Percentiles rank a stretch among this genome's conserved stretches.
These are phyloP conservation scores for Epithele typhae DNA, from an alignment of 768 basidiomycete genomes.

Conservation along the genomic window DNA sequence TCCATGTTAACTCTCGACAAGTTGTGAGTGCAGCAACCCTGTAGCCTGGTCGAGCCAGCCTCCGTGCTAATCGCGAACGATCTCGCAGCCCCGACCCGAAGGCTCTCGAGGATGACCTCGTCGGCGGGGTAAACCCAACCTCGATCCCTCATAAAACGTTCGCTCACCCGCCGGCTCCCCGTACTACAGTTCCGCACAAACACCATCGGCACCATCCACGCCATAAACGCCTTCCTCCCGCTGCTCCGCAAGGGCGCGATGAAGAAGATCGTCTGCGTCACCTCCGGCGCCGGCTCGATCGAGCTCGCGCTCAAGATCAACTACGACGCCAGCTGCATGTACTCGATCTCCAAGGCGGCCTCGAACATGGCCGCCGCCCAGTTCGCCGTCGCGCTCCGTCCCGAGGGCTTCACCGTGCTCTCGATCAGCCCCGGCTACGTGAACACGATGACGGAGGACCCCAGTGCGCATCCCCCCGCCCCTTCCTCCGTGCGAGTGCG, in stretches of 20 bases:
- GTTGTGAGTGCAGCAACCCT: too few species aligned
- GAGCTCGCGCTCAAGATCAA: constrained; percentile 10
- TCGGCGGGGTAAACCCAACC: constrained; percentile 8
- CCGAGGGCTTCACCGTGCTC: constrained; percentile 29
- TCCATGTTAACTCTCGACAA: too few species aligned
- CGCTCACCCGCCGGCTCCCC: background rate
- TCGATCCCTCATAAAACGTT: background rate
- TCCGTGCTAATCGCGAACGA: too few species aligned
- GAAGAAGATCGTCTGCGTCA: constrained; percentile 32
- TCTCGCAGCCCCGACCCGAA: constrained; percentile 4
- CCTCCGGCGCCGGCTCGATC: constrained; percentile 2
- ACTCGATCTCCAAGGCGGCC: constrained; percentile 33
- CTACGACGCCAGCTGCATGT: constrained; percentile 19
- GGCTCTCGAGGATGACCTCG: constrained; percentile 19
- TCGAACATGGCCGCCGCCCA: constrained; percentile 33
- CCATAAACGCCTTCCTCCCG: constrained; percentile 34
- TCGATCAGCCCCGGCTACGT: constrained; percentile 11
- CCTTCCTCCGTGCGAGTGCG: too few species aligned
- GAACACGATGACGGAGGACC: too few species aligned
- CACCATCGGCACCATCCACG: constrained; percentile 29
- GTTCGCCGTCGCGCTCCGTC: constrained; percentile 26
- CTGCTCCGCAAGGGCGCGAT: constrained; percentile 26
- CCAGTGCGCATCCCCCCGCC: too few species aligned
- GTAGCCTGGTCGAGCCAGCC: too few species aligned
- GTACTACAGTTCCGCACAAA: constrained; percentile 26